Evolutionary conservation across 2,329 filamentous ascomycete genomes (phyloP), one percentile per base, ranked within the genome.

Genomic region (Niveomyces coronatus): DNA sequence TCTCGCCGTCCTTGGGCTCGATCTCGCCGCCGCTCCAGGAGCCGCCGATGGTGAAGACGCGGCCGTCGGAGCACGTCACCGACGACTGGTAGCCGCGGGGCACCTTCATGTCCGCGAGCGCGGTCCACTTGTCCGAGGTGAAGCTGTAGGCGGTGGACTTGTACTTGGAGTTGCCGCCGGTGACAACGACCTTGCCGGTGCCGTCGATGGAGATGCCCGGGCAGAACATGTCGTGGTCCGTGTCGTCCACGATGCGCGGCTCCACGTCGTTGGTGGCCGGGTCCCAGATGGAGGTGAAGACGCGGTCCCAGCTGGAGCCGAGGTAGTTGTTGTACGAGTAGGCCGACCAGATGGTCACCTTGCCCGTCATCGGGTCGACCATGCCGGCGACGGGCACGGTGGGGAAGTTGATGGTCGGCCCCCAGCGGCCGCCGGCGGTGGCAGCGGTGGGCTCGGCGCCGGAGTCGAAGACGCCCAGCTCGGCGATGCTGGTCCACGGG

Each of bases 21-120:
- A 65, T 61, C 4, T 47, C 40, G 0, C 58, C 64, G 20, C 73
- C 74, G 9, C 61, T 68, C 45, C 51, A 61, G 0, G 68, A 73
- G 4, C 75, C 74, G 14, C 75, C 74, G 26, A 78, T 75, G 10
- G 62, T 66, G 51, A 78, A 79, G 17, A 76, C 62, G 0, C 63
- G 57, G 4, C 74, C 74, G 41, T 74, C 63, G 0, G 70, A 70
- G 1, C 65, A 48, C 0, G 65, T 71, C 0, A 64, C 56, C 0
- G 66, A 64, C 0, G 70, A 54, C 35, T 78, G 73, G 42, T 77
- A 74, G 7, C 70, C 69, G 17, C 72, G 66, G 7, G 55, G 46
- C 15, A 69, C 56, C 11, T 56, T 52, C 67, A 75, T 68, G 35
- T 61, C 45, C 0, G 60, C 52, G 1, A 52, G 63, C 4, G 50